A percentile compares a stretch with the other conserved stretches of the same genome.
Evolutionary conservation across 2,329 filamentous ascomycete genomes (phyloP).

Genomic region (Epichloe sibirici): DNA sequence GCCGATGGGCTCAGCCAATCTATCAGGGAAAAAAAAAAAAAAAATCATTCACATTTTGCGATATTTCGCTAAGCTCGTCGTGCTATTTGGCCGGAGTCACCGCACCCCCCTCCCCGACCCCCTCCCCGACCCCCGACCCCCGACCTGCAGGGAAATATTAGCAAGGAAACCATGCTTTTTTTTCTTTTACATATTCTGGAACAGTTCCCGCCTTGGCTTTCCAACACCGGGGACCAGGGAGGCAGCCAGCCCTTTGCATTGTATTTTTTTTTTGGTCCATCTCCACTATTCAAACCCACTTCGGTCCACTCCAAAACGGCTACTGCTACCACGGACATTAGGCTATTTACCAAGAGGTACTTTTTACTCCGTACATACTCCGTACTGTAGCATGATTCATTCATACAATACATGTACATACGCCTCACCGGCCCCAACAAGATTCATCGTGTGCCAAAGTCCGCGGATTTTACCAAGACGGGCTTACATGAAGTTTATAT

Average conservation of each 20-base stretch:
- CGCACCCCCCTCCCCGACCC: neutral
- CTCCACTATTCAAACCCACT: neutral
- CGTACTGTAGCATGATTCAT: too few species aligned
- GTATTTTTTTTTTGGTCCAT: neutral
- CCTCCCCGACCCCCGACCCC: neutral
- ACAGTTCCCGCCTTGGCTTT: neutral
- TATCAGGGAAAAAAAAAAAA: neutral
- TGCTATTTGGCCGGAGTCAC: neutral
- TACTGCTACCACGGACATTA: neutral
- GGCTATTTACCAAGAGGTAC: neutral
- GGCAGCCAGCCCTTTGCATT: too few species aligned
- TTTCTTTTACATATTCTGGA: neutral
- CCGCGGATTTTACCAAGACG: neutral
- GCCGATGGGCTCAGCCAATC: neutral
- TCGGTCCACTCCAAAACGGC: neutral
- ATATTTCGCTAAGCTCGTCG: neutral
- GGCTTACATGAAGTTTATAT: neutral
- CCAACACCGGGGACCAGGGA: neutral
- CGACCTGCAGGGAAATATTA: neutral
- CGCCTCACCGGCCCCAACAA: too few species aligned
- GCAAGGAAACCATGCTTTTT: neutral
- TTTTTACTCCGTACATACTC: neutral
- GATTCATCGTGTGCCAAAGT: neutral
- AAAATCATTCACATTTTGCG: neutral
- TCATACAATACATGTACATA: too few species aligned